Conservation (phyloP, 1,284 basidiomycete species). For the Ganoderma lingzhi region DNA sequence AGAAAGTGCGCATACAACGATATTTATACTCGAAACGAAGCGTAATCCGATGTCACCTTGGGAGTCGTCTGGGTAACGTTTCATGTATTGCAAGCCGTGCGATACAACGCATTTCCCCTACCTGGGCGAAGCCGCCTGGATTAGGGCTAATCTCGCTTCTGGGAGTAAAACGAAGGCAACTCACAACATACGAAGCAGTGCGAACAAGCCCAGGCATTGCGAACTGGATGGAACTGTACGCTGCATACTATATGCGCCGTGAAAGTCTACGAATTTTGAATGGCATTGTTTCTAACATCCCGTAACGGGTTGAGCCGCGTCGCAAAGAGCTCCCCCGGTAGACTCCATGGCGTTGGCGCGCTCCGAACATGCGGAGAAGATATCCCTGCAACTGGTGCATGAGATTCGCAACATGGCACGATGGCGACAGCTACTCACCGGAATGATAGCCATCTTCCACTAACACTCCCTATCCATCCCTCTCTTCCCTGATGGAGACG, state of each 20-base stretch:
- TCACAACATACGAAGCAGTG: background rate
- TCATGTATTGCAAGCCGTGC: background rate
- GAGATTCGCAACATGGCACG: background rate
- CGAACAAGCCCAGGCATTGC: background rate
- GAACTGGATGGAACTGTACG: background rate
- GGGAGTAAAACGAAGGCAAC: background rate
- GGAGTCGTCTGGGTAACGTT: background rate
- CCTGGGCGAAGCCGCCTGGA: background rate
- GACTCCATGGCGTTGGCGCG: background rate
- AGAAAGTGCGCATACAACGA: too few species aligned
- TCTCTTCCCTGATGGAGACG: slow-evolving; percentile 36
- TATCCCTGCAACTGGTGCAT: background rate
- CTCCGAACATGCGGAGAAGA: background rate
- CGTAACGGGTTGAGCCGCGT: background rate
- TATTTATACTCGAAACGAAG: too few species aligned
- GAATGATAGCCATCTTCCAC: background rate
- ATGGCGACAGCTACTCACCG: background rate
- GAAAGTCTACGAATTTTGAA: background rate
- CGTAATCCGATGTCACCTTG: background rate
- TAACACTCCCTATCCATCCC: slow-evolving; percentile 4
- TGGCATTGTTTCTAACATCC: background rate
- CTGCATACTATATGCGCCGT: background rate
- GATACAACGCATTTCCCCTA: background rate
- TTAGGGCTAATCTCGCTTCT: background rate
- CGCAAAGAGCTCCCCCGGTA: background rate